Evolutionary conservation across 148 eudicot species (phyloP), one percentile per base, ranked within the genome.

Genomic region (Spergularia bocconei): DNA sequence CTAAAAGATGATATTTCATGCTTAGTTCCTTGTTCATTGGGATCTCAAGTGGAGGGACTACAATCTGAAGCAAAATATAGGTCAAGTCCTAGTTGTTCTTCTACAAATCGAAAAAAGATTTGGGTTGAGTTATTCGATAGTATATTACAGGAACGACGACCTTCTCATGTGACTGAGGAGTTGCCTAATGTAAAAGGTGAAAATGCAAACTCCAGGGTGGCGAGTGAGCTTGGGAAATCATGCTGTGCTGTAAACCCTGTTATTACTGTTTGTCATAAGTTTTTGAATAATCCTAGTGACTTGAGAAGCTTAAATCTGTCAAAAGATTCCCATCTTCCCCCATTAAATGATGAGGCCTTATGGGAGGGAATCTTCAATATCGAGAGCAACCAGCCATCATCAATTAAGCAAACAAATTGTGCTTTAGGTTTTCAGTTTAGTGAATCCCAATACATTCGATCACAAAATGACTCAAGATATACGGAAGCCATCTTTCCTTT

Each of bases 281-380:
- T 85, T 76, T 89, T 91, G 76, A 67, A 79, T 60, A 78, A 81
- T 80, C 88, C 87, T 39, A 83, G 53, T 87, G 77, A 79, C 73
- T 85, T 94, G 90, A 80, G 77, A 69, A 71, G 79, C 67, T 79
- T 90, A 81, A 86, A 88, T 71, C 77, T 91, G 82, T 88, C 92
- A 57, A 87, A 75, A 61, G 82, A 81, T 67, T 82, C 84, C 69
- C 55, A 63, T 79, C 93, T 92, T 41, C 96, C 97, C 72, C 89
- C 98, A 78, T 83, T 95, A 67, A 83, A 92, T 84, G 98, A 95
- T 74, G 93, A 87, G 74, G 84, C 75, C 16, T 86, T 95, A 71
- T 78, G 93, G 77, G 83, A 86, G 74, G 87, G 88, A 53, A 77
- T 91, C 56, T 91, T 87, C 65, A 77, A 75, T 56, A 72, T 73